Evolutionary conservation across 2,329 filamentous ascomycete species (phyloP).

Genomic region (Fonsecaea multimorphosa): DNA sequence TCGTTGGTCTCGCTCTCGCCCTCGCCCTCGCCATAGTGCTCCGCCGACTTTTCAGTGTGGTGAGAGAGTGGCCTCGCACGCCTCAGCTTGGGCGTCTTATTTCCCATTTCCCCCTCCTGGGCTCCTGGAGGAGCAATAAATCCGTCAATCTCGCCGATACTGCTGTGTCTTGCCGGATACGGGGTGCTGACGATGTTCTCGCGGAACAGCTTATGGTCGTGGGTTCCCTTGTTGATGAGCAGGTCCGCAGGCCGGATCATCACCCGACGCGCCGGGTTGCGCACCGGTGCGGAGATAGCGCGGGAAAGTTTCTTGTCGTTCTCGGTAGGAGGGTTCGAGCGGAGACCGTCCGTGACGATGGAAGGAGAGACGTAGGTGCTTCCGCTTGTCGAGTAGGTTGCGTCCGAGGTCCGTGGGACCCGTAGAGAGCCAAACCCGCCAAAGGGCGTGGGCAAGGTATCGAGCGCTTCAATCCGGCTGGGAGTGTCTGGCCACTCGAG

Average conservation of each 20-base stretch:
- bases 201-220: slow-evolving; percentile 34
- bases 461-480: slow-evolving; percentile 25
- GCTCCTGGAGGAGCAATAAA: background rate
- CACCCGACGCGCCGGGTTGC: slow-evolving; percentile 36
- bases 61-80: slow-evolving; percentile 22
- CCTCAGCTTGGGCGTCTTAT: slow-evolving; percentile 6
- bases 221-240: slow-evolving; percentile 29
- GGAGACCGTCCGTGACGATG: slow-evolving; percentile 31
- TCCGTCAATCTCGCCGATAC: slow-evolving; percentile 31
- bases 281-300: slow-evolving; percentile 36
- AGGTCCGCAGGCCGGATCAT: slow-evolving; percentile 39
- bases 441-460: slow-evolving; percentile 34
- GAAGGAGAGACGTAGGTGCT: slow-evolving; percentile 22
- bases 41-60: slow-evolving; percentile 17
- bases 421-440: slow-evolving; percentile 38
- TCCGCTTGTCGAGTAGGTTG: slow-evolving; percentile 18
- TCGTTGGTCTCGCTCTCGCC: background rate
- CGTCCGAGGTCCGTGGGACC: slow-evolving; percentile 17
- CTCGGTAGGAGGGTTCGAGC: slow-evolving; percentile 34
- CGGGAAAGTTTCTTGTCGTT: slow-evolving; percentile 33
- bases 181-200: slow-evolving; percentile 40
- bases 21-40: slow-evolving; percentile 10
- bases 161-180: slow-evolving; percentile 36
- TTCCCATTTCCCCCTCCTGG: background rate
- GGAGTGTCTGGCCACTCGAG: slow-evolving; percentile 29